Evolutionary conservation across 805 yeast species (phyloP).

Genomic region (Hanseniaspora clermontiae): DNA sequence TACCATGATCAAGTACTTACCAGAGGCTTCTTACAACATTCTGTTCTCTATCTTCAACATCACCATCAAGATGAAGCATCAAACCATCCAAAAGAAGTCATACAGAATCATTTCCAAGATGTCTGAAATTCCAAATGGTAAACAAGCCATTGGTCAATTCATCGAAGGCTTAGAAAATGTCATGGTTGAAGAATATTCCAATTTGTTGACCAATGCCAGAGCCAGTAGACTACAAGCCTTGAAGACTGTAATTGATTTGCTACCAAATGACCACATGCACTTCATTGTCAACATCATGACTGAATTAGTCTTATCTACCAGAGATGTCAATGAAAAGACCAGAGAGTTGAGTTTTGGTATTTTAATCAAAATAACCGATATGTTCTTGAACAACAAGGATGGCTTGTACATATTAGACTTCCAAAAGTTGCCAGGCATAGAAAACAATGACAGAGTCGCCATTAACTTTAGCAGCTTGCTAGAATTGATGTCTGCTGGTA

Average conservation of each 20-base stretch:
- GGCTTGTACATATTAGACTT: slow-evolving; percentile 46
- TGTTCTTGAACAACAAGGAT: slow-evolving; percentile 28
- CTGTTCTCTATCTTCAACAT: slow-evolving; percentile 64
- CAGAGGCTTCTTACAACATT: slow-evolving; percentile 55
- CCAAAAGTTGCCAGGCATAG: slow-evolving; percentile 49
- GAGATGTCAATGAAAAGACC: slow-evolving; percentile 85
- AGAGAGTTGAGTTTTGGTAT: slow-evolving; percentile 68
- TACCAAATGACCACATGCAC: slow-evolving; percentile 54
- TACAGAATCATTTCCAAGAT: slow-evolving; percentile 65
- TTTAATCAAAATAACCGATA: slow-evolving; percentile 47
- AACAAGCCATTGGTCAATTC: slow-evolving; percentile 39
- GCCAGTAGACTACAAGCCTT: slow-evolving; percentile 67
- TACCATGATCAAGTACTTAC: slow-evolving; percentile 74
- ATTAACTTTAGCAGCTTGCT: slow-evolving; percentile 44
- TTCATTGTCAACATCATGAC: slow-evolving; percentile 75
- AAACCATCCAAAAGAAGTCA: slow-evolving; percentile 75
- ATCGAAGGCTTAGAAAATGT: slow-evolving; percentile 48
- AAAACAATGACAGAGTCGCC: slow-evolving; percentile 31
- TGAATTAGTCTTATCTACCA: slow-evolving; percentile 80
- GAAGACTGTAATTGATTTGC: slow-evolving; percentile 41
- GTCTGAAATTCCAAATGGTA: slow-evolving; percentile 57
- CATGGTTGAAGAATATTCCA: slow-evolving; percentile 43
- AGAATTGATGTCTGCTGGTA: slow-evolving; percentile 91
- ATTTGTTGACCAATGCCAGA: slow-evolving; percentile 61
- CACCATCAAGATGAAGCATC: slow-evolving; percentile 47